A percentile compares a stretch with the other conserved stretches of the same genome.
These are phyloP conservation scores for Clathrospora elynae DNA, from an alignment of 2,329 filamentous ascomycete genomes.

Conservation along the genomic window DNA sequence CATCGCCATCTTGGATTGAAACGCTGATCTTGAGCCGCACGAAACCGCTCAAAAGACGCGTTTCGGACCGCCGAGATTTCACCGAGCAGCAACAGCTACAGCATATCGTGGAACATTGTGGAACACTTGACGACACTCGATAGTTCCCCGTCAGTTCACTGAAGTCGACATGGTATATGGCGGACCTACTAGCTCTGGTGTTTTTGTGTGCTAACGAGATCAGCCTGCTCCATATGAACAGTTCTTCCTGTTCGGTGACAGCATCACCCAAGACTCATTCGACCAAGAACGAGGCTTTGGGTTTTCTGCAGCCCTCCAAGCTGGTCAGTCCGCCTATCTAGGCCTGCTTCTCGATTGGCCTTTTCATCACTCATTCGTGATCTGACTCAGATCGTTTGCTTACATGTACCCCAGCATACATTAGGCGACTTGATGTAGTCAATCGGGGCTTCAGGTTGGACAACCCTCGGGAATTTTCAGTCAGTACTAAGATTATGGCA, in stretches of 20 bases:
- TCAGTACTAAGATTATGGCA: constrained; percentile 34
- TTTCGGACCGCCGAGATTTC: constrained; percentile 4
- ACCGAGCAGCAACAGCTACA: constrained; percentile 6
- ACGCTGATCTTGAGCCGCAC: constrained; percentile 3
- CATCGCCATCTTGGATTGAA: constrained; percentile 2
- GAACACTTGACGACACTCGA: constrained; percentile 18
- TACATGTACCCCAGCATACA: constrained; percentile 66
- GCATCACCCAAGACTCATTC: constrained; percentile 74
- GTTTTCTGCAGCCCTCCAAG: constrained; percentile 72
- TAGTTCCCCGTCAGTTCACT: constrained; percentile 1
- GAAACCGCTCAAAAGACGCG: background rate
- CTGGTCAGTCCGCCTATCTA: constrained; percentile 57
- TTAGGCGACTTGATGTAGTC: constrained; percentile 79
- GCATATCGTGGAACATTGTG: constrained; percentile 10
- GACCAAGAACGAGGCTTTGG: constrained; percentile 70
- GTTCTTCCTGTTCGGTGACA: constrained; percentile 84
- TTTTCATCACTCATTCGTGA: constrained; percentile 8
- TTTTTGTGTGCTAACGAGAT: constrained; percentile 5
- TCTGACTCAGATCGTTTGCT: constrained; percentile 1
- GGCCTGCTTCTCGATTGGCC: background rate
- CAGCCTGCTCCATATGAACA: constrained; percentile 48
- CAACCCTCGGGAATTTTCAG: background rate
- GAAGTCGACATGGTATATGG: constrained; percentile 15
- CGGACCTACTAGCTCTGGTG: background rate
- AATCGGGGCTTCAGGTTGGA: constrained; percentile 77